Base-by-base conservation (phyloP, 2,329 filamentous ascomycete genomes). In the Fusarium gaditjirri region DNA sequence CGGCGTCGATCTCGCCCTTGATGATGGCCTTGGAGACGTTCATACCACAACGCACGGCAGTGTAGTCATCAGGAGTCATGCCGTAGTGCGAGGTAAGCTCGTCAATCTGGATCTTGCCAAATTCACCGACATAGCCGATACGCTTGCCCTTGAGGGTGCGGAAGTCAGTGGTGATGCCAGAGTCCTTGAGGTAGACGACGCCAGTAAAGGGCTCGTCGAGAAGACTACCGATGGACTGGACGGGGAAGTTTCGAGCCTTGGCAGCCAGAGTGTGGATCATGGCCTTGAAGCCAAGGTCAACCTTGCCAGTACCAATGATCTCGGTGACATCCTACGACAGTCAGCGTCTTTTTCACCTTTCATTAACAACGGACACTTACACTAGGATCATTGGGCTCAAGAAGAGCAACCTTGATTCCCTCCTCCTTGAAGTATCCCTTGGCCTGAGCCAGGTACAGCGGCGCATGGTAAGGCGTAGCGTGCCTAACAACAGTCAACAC, bases 201-300 rank as follows among this genome's bases (percentile, higher is more conserved):
- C 92, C 92, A 1, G 92, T 94, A 82, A 94, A 94, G 35, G 92
- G 92, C 79, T 94, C 92, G 72, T 94, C 92, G 56, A 94, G 89
- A 6, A 94, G 88, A 35, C 91, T 93, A 42, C 92, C 92, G 54
- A 94, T 89, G 13, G 92, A 93, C 25, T 87, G 83, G 55, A 94
- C 89, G 0, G 92, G 92, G 79, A 93, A 94, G 83, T 87, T 84
- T 68, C 92, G 91, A 42, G 92, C 92, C 82, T 94, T 93, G 79
- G 92, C 92, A 61, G 92, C 92, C 66, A 94, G 87, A 13, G 92
- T 94, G 78, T 94, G 92, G 74, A 94, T 94, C 92, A 94, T 94
- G 72, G 92, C 92, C 82, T 94, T 94, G 87, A 93, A 94, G 47
- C 92, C 92, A 77, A 94, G 88, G 78, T 94, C 92, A 54, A 93